Conservation (phyloP, 345 rosid species). For the Pistacia atlantica region DNA sequence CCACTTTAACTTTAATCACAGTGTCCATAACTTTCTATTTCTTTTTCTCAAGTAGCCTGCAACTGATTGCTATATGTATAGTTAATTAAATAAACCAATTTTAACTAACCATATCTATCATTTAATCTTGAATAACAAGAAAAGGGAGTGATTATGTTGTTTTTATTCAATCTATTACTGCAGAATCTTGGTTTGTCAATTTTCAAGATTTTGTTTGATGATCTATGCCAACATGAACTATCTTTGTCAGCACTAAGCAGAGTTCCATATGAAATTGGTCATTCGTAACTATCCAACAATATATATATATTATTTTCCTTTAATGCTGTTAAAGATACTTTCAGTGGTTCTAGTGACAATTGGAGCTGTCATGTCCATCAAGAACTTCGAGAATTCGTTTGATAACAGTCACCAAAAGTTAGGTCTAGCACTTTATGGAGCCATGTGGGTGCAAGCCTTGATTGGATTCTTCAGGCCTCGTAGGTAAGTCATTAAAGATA, state of each 20-base stretch:
- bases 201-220: no score
- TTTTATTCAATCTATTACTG: no score
- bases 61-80: conserved; percentile 1
- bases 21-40: conserved; percentile 27
- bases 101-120: not conserved
- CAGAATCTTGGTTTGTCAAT: no score
- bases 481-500: conserved; percentile 22
- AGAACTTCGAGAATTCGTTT: conserved; percentile 62
- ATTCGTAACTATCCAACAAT: no score
- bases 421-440: conserved; percentile 59
- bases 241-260: no score
- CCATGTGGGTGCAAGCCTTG: conserved; percentile 58
- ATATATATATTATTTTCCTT: not conserved
- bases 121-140: conserved; percentile 9
- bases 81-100: not conserved
- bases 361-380: conserved; percentile 63
- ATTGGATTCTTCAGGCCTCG: conserved; percentile 56
- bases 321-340: conserved; percentile 33
- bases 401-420: conserved; percentile 62
- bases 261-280: no score
- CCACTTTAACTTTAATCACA: conserved; percentile 48
- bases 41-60: not conserved
- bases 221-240: no score
- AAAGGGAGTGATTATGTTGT: not conserved
- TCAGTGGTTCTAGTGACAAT: conserved; percentile 50